Percentiles rank a stretch among this genome's conserved stretches.
These are phyloP conservation scores for Erythrophleum fordii DNA, from an alignment of 306 rosid species.

Conservation along the genomic window DNA sequence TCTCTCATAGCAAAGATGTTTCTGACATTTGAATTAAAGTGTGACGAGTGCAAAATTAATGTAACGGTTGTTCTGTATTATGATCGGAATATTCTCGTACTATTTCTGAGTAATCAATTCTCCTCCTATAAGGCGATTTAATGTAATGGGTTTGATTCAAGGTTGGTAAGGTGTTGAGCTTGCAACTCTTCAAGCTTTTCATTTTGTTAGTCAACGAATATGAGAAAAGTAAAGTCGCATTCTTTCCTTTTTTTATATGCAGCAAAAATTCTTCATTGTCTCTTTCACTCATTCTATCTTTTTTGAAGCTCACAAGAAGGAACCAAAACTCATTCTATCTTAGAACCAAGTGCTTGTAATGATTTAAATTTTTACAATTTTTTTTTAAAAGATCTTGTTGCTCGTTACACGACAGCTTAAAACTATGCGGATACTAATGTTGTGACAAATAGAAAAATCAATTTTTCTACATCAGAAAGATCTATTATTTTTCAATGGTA, in stretches of 20 bases:
- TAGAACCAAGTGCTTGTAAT: background rate
- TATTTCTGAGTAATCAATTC: no score
- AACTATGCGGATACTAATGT: background rate
- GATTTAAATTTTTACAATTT: background rate
- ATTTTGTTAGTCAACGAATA: constrained; percentile 45
- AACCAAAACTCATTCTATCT: no score
- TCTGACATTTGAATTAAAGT: constrained; percentile 55
- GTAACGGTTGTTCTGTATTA: background rate
- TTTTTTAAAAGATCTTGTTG: background rate
- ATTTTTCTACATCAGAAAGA: background rate
- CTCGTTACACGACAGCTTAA: background rate
- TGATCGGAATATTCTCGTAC: background rate
- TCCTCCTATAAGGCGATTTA: no score
- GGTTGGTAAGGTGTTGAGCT: constrained; percentile 47
- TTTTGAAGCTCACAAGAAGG: no score
- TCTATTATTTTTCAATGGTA: background rate
- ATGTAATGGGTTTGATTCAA: constrained; percentile 56
- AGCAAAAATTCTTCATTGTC: background rate
- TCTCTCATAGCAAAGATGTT: background rate
- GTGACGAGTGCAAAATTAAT: constrained; percentile 54
- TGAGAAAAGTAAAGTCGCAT: constrained; percentile 43
- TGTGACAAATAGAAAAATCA: background rate
- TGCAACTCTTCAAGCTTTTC: constrained; percentile 46
- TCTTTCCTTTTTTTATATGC: constrained; percentile 28
- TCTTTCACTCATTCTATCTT: background rate